Percentiles rank a stretch among this genome's conserved stretches.
Conservation (phyloP, 2,329 filamentous ascomycete genomes). For the Didymella pomorum region DNA sequence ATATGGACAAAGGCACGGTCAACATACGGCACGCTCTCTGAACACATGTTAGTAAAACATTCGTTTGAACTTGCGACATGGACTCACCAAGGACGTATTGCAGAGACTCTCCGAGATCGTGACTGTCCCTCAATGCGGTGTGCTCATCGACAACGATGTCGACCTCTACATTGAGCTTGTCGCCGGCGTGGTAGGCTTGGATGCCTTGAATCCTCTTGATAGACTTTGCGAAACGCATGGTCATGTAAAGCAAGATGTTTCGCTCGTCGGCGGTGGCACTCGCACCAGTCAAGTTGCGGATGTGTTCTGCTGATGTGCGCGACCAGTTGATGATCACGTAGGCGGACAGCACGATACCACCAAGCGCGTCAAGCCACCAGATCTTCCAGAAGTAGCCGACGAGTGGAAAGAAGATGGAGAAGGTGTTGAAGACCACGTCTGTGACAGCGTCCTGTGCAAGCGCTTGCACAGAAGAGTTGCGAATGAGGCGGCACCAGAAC, state of each 20-base stretch:
- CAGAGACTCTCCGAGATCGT: slow-evolving; percentile 79
- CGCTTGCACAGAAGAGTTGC: slow-evolving; percentile 85
- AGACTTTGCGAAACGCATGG: slow-evolving; percentile 90
- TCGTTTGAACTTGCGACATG: neutral
- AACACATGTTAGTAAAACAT: slow-evolving; percentile 14
- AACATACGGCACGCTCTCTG: slow-evolving; percentile 78
- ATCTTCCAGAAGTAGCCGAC: slow-evolving; percentile 77
- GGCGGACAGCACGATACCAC: slow-evolving; percentile 78
- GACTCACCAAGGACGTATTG: slow-evolving; percentile 75
- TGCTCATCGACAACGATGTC: slow-evolving; percentile 83
- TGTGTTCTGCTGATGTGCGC: slow-evolving; percentile 75
- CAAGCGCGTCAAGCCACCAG: slow-evolving; percentile 85
- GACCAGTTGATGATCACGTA: slow-evolving; percentile 85
- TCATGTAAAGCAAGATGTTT: slow-evolving; percentile 86
- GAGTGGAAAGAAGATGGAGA: slow-evolving; percentile 87
- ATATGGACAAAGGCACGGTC: slow-evolving; percentile 63
- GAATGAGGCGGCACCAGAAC: slow-evolving; percentile 87
- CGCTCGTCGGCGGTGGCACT: slow-evolving; percentile 81
- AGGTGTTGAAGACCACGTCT: slow-evolving; percentile 89
- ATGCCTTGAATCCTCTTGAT: slow-evolving; percentile 87
- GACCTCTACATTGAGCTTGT: slow-evolving; percentile 84
- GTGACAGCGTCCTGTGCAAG: slow-evolving; percentile 73
- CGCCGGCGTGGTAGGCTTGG: slow-evolving; percentile 84
- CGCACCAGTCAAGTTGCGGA: slow-evolving; percentile 80
- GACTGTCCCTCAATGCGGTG: slow-evolving; percentile 78